These are phyloP conservation scores for Kwoniella shandongensis DNA, from an alignment of 768 basidiomycete genomes.

Conservation along the genomic window DNA sequence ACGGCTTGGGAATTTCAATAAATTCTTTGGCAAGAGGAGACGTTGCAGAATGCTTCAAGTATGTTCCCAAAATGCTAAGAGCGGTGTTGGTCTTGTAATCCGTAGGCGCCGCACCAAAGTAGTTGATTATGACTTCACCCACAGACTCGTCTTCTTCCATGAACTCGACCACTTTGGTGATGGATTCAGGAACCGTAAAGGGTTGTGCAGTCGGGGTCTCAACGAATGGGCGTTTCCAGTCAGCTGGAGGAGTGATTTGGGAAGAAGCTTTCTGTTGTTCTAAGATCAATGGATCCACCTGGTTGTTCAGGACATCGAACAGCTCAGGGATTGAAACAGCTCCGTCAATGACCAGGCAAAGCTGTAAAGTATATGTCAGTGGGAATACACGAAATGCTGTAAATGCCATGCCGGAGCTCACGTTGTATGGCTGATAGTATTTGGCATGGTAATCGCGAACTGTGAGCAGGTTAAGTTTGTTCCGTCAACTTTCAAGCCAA, in stretches of 20 bases:
- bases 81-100: conserved; percentile 59
- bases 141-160: conserved; percentile 90
- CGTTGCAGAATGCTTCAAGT: conserved; percentile 69
- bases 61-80: conserved; percentile 77
- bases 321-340: conserved; percentile 76
- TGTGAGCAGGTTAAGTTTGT: conserved; percentile 51
- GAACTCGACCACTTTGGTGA: conserved; percentile 75
- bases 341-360: conserved; percentile 79
- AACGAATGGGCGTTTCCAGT: conserved; percentile 92
- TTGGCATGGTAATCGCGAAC: conserved; percentile 84
- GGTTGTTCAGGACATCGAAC: conserved; percentile 73
- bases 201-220: conserved; percentile 72
- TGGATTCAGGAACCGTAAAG: conserved; percentile 53
- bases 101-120: conserved; percentile 64
- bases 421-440: conserved; percentile 92
- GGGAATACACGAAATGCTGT: background rate
- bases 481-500: background rate
- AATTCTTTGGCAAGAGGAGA: conserved; percentile 70
- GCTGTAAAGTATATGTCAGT: conserved; percentile 22
- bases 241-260: conserved; percentile 59
- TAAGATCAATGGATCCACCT: conserved; percentile 79
- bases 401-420: conserved; percentile 15
- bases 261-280: conserved; percentile 61
- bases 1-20: conserved; percentile 83
- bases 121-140: conserved; percentile 77